These are phyloP conservation scores for Arthrobotrys sinensis DNA, from an alignment of 2,329 filamentous ascomycete genomes.

Conservation along the genomic window DNA sequence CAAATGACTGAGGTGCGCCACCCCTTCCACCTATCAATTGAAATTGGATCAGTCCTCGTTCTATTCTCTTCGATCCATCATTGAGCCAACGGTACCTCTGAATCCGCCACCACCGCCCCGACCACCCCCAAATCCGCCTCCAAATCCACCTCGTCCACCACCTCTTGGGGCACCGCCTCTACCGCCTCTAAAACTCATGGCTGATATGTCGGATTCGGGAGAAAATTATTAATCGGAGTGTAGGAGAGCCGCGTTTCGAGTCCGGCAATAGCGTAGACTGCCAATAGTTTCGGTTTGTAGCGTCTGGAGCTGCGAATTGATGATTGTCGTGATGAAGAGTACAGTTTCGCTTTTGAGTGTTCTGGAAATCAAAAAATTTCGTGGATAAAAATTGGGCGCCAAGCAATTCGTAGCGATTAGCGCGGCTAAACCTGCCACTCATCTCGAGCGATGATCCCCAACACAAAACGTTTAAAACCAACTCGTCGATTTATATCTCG, in stretches of 20 bases:
- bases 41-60: constrained; percentile 25
- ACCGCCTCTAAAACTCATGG: constrained; percentile 58
- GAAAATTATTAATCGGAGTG: background rate
- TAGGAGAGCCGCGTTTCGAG: background rate
- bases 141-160: constrained; percentile 60
- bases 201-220: constrained; percentile 16
- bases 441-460: constrained; percentile 8
- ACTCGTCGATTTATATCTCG: background rate
- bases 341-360: constrained; percentile 9
- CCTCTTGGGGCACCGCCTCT: constrained; percentile 54
- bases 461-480: too few relatives aligned
- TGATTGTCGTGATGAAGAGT: background rate
- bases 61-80: background rate
- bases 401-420: constrained; percentile 44
- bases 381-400: constrained; percentile 38
- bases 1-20: constrained; percentile 75
- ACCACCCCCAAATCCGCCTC: constrained; percentile 41
- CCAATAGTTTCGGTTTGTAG: background rate
- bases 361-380: constrained; percentile 34
- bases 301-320: constrained; percentile 8
- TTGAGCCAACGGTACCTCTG: constrained; percentile 34
- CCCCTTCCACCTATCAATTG: constrained; percentile 72
- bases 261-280: background rate
- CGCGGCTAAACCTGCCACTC: constrained; percentile 32
- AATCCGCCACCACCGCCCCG: constrained; percentile 53